Percentiles rank a stretch among this genome's conserved stretches.
phyloP scores from a whole-genome alignment of 1,284 basidiomycete genomes.

The Sporisorium reilianum region DNA sequence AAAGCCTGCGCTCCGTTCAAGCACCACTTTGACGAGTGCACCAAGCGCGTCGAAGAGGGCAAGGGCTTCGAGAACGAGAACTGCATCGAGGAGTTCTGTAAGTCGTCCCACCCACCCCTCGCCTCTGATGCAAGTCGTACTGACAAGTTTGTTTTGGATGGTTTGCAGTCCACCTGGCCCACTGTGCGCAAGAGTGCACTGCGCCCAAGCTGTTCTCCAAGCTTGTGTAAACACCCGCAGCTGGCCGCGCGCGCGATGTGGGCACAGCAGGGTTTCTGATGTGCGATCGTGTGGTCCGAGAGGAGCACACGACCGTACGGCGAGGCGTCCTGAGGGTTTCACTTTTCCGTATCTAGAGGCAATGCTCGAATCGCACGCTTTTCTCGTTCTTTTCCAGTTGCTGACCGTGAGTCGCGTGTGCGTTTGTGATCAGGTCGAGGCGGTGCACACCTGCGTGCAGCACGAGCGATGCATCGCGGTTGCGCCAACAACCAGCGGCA shows the following conservation, averaged over 20 bases:
- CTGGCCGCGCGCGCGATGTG: background rate
- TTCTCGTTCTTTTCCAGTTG: too few relatives aligned
- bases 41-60: slow-evolving; percentile 65
- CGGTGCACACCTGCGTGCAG: too few relatives aligned
- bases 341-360: too few relatives aligned
- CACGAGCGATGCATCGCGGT: too few relatives aligned
- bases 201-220: slow-evolving; percentile 65
- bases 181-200: slow-evolving; percentile 66
- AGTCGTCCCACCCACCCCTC: slow-evolving; percentile 36
- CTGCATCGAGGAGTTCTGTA: slow-evolving; percentile 69
- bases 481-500: too few relatives aligned
- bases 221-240: slow-evolving; percentile 49
- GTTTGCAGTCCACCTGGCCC: slow-evolving; percentile 59
- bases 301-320: too few relatives aligned
- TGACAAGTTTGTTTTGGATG: slow-evolving; percentile 1
- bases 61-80: slow-evolving; percentile 67
- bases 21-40: slow-evolving; percentile 69
- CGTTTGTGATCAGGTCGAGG: too few relatives aligned
- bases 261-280: too few relatives aligned
- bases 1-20: slow-evolving; percentile 62
- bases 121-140: background rate
- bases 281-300: too few relatives aligned
- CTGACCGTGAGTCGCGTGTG: too few relatives aligned
- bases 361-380: too few relatives aligned
- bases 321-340: too few relatives aligned